Conservation (phyloP, 1,284 basidiomycete species). For the Cutaneotrichosporon sp. region DNA sequence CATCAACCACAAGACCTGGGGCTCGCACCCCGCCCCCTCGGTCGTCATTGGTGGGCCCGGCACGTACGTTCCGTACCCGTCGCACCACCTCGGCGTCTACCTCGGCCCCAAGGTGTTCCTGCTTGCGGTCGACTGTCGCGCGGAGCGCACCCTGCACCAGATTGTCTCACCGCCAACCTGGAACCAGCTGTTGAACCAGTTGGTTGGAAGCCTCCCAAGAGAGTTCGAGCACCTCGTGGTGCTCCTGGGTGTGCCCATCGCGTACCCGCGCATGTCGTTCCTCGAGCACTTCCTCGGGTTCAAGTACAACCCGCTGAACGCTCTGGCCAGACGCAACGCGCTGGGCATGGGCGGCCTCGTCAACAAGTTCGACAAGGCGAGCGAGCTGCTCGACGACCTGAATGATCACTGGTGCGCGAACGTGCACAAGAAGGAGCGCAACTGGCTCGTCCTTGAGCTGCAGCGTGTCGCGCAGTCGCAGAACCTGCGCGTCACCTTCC, state of each 20-base stretch:
- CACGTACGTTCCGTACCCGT: conserved; percentile 73
- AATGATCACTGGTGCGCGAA: conserved; percentile 90
- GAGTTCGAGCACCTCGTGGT: conserved; percentile 78
- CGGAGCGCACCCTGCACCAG: conserved; percentile 78
- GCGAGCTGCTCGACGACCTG: conserved; percentile 88
- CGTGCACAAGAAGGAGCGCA: conserved; percentile 85
- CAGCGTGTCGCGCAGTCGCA: conserved; percentile 68
- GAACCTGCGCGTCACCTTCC: conserved; percentile 71
- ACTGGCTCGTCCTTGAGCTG: conserved; percentile 78
- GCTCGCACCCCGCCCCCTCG: conserved; percentile 66
- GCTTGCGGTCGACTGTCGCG: conserved; percentile 81
- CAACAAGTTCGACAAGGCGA: conserved; percentile 86
- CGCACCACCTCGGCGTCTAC: conserved; percentile 72
- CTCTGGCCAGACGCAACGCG: conserved; percentile 60
- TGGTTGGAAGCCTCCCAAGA: conserved; percentile 60
- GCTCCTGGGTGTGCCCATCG: conserved; percentile 66
- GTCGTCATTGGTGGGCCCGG: conserved; percentile 72
- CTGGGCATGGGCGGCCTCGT: conserved; percentile 75
- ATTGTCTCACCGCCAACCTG: conserved; percentile 76
- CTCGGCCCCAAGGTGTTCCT: conserved; percentile 64
- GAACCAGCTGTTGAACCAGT: conserved; percentile 66
- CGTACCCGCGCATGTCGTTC: conserved; percentile 92
- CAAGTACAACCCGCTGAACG: conserved; percentile 78
- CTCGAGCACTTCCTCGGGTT: conserved; percentile 67
- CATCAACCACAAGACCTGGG: conserved; percentile 59